A percentile compares a stretch with the other conserved stretches of the same genome.
These are phyloP conservation scores for Phaeophleospora eucalypticola DNA, from an alignment of 2,329 filamentous ascomycete genomes.

Conservation along the genomic window DNA sequence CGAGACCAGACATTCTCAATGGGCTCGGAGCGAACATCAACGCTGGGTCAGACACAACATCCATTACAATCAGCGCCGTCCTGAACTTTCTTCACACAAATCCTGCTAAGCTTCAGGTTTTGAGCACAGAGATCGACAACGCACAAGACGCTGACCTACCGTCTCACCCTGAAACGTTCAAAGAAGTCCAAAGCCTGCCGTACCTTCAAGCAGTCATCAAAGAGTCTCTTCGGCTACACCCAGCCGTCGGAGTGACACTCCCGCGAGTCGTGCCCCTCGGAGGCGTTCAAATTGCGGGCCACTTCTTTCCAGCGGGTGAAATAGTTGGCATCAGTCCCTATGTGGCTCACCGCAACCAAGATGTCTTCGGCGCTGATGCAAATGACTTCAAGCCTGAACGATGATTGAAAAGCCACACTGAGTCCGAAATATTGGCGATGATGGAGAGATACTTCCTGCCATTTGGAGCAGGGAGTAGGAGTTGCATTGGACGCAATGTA, in stretches of 20 bases:
- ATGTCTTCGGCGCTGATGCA: conserved; percentile 21
- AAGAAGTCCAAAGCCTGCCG: conserved; percentile 34
- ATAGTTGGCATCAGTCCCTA: conserved; percentile 28
- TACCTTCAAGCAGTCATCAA: conserved; percentile 38
- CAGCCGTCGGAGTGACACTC: conserved; percentile 17
- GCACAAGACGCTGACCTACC: conserved; percentile 9
- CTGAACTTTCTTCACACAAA: conserved; percentile 32
- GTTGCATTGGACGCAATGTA: conserved; percentile 34
- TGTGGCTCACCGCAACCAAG: conserved; percentile 20
- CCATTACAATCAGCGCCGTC: conserved; percentile 30
- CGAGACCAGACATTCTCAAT: conserved; percentile 28
- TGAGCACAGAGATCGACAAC: conserved; percentile 20
- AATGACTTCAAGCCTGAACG: conserved; percentile 20
- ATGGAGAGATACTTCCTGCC: conserved; percentile 26
- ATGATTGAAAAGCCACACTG: conserved; percentile 21
- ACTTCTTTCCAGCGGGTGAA: conserved; percentile 44
- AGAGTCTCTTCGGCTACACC: conserved; percentile 25
- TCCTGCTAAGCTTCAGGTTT: conserved; percentile 19
- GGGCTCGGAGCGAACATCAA: conserved; percentile 20
- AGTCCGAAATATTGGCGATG: conserved; percentile 1
- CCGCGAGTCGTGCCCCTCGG: conserved; percentile 16
- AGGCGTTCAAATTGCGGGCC: conserved; percentile 20
- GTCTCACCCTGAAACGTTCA: conserved; percentile 26
- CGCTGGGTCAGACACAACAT: conserved; percentile 35
- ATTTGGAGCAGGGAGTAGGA: conserved; percentile 36